These are phyloP conservation scores for Xylaria flabelliformis DNA, from an alignment of 495 filamentous ascomycete species.

Conservation along the genomic window DNA sequence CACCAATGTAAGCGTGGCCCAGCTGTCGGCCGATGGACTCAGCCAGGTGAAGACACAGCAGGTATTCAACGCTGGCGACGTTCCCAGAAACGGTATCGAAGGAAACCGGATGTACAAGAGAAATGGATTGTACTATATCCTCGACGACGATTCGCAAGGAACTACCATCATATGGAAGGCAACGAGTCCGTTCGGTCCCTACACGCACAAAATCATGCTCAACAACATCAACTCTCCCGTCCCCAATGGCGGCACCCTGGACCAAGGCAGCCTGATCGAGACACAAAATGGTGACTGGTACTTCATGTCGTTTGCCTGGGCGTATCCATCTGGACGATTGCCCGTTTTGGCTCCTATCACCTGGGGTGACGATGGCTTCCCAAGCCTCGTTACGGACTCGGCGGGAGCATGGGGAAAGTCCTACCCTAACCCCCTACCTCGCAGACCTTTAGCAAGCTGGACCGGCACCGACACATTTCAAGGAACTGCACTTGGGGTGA, in stretches of 20 bases:
- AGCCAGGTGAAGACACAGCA: conserved; percentile 50
- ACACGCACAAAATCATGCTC: conserved; percentile 46
- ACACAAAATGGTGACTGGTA: conserved; percentile 62
- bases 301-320: conserved; percentile 63
- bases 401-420: too few relatives aligned
- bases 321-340: conserved; percentile 60
- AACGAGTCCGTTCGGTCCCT: conserved; percentile 55
- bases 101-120: conserved; percentile 63
- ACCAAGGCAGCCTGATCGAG: conserved; percentile 63
- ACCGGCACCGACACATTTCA: too few relatives aligned
- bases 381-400: too few relatives aligned
- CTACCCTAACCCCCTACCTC: too few relatives aligned
- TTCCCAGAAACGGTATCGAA: conserved; percentile 52
- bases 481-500: too few relatives aligned
- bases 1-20: conserved; percentile 44
- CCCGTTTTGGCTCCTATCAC: conserved; percentile 62
- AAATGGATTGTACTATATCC: conserved; percentile 62
- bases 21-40: conserved; percentile 55
- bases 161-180: conserved; percentile 57
- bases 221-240: conserved; percentile 48
- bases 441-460: too few relatives aligned
- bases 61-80: conserved; percentile 47
- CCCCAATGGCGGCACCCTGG: conserved; percentile 50
- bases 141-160: conserved; percentile 52
- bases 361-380: conserved; percentile 37